A percentile compares a stretch with the other conserved stretches of the same genome.
phyloP scores from a whole-genome alignment of 768 basidiomycete species.

The Leccinum uliginosum region DNA sequence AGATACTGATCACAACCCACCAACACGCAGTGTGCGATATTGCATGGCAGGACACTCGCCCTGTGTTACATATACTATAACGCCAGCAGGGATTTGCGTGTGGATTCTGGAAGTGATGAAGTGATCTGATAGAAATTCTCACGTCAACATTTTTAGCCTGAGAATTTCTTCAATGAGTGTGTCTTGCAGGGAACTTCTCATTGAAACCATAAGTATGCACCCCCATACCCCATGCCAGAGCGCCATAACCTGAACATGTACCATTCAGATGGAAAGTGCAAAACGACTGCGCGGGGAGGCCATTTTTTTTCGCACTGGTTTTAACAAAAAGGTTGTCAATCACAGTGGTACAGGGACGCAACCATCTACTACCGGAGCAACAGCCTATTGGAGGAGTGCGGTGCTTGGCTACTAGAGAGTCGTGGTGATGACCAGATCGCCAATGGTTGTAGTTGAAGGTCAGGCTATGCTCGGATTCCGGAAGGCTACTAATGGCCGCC shows the following conservation, averaged over 20 bases:
- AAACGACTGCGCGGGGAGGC: background rate
- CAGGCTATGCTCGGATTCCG: background rate
- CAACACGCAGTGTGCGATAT: background rate
- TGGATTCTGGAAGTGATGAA: background rate
- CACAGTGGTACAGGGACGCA: background rate
- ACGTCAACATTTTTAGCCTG: background rate
- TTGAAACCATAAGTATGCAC: too few relatives aligned
- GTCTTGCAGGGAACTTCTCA: too few relatives aligned
- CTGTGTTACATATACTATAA: background rate
- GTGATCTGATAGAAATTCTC: background rate
- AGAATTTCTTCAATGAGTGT: too few relatives aligned
- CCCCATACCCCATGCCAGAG: too few relatives aligned
- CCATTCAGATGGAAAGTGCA: background rate
- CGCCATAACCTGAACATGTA: background rate
- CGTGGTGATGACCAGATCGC: background rate
- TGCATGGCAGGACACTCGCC: background rate
- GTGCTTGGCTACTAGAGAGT: background rate
- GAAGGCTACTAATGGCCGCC: background rate
- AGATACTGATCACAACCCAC: background rate
- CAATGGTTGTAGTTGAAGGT: background rate
- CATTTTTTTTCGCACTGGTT: background rate
- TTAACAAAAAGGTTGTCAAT: background rate
- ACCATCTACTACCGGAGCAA: background rate
- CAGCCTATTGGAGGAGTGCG: background rate
- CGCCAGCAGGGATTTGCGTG: background rate